These are phyloP conservation scores for Leccinum sublutescens DNA, from an alignment of 768 basidiomycete species.

Conservation along the genomic window DNA sequence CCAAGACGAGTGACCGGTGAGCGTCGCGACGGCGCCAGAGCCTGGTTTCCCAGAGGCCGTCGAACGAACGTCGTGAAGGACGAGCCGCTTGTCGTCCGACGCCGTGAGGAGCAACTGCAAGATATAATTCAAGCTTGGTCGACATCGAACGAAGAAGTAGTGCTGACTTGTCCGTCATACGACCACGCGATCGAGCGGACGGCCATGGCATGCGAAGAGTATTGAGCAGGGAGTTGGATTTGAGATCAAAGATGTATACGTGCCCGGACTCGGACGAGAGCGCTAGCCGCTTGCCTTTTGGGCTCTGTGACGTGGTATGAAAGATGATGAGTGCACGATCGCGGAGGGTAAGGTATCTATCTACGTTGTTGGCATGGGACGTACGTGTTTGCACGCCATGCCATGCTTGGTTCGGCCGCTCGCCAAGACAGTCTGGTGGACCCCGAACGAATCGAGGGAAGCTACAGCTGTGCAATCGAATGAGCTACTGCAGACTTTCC, in stretches of 20 bases:
- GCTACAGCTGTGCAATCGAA: slow-evolving; percentile 28
- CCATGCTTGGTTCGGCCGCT: slow-evolving; percentile 78
- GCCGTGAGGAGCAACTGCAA: slow-evolving; percentile 81
- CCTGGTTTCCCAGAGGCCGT: slow-evolving; percentile 57
- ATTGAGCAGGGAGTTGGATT: slow-evolving; percentile 63
- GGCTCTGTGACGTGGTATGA: slow-evolving; percentile 54
- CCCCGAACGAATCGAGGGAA: slow-evolving; percentile 62
- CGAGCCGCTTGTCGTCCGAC: slow-evolving; percentile 90
- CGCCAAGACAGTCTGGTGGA: slow-evolving; percentile 53
- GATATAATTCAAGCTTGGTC: slow-evolving; percentile 1
- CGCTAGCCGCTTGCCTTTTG: slow-evolving; percentile 80
- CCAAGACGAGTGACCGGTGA: slow-evolving; percentile 91
- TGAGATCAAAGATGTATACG: slow-evolving; percentile 81
- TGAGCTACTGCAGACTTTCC: too few relatives aligned
- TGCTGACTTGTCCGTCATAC: slow-evolving; percentile 76
- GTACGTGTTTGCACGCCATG: slow-evolving; percentile 68
- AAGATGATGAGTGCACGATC: slow-evolving; percentile 2
- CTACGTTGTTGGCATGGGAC: slow-evolving; percentile 24
- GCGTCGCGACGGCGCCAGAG: slow-evolving; percentile 76
- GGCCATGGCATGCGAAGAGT: slow-evolving; percentile 86
- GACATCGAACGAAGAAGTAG: neutral
- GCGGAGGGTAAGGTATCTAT: neutral
- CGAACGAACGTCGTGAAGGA: slow-evolving; percentile 86
- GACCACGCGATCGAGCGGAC: slow-evolving; percentile 90
- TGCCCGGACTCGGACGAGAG: slow-evolving; percentile 86